Conservation (phyloP, 2,329 filamentous ascomycete species). For the Leptosphaerulina australis region DNA sequence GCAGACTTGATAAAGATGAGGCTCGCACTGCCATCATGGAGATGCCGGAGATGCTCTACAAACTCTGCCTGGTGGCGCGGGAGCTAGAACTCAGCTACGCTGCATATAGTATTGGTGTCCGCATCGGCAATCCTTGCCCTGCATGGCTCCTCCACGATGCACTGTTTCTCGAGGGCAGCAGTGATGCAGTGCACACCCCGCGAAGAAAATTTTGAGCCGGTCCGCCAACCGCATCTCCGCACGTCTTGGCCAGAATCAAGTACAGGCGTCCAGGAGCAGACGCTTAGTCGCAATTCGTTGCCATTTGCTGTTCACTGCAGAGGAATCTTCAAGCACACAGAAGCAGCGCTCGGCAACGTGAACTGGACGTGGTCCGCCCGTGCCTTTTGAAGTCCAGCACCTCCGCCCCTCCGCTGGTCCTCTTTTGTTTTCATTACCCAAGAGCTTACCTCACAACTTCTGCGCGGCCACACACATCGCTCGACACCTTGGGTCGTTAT, state of each 20-base stretch:
- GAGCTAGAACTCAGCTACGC: slow-evolving; percentile 21
- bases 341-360: slow-evolving; percentile 27
- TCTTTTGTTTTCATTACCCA: slow-evolving; percentile 55
- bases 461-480: slow-evolving; percentile 47
- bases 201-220: slow-evolving; percentile 37
- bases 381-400: slow-evolving; percentile 43
- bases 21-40: slow-evolving; percentile 28
- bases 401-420: slow-evolving; percentile 42
- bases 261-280: slow-evolving; percentile 17
- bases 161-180: slow-evolving; percentile 17
- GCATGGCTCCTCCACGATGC: slow-evolving; percentile 26
- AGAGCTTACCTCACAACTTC: slow-evolving; percentile 56
- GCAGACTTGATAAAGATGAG: slow-evolving; percentile 22
- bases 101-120: slow-evolving; percentile 19
- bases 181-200: slow-evolving; percentile 30
- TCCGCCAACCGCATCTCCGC: slow-evolving; percentile 27
- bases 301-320: slow-evolving; percentile 24
- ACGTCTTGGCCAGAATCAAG: slow-evolving; percentile 29
- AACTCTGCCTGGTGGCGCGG: slow-evolving; percentile 29
- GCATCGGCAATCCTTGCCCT: slow-evolving; percentile 27
- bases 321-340: slow-evolving; percentile 28
- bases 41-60: slow-evolving; percentile 43
- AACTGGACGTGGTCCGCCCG: slow-evolving; percentile 36
- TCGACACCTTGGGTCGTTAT: slow-evolving; percentile 47
- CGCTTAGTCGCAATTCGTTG: slow-evolving; percentile 32